Percentiles rank a stretch among this genome's conserved stretches.
phyloP scores from a whole-genome alignment of 768 basidiomycete genomes.

The Serendipita vermifera region DNA sequence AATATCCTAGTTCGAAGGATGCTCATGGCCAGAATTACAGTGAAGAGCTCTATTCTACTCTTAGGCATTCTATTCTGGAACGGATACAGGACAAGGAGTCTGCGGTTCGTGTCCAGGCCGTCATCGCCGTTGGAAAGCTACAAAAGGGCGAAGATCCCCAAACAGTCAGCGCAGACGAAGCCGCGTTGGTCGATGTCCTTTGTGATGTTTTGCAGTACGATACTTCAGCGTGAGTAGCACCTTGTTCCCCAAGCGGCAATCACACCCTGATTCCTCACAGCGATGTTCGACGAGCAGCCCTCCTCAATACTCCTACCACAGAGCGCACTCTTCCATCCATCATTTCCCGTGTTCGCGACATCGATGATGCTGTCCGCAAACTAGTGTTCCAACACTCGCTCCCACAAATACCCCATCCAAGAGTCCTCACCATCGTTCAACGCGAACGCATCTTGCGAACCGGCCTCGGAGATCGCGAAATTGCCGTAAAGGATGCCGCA shows the following conservation, averaged over 20 bases:
- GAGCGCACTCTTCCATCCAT: slow-evolving; percentile 46
- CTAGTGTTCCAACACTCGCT: slow-evolving; percentile 46
- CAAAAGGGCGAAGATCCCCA: slow-evolving; percentile 52
- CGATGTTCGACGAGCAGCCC: slow-evolving; percentile 72
- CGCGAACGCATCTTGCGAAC: slow-evolving; percentile 65
- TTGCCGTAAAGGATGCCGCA: slow-evolving; percentile 56
- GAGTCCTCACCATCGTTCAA: slow-evolving; percentile 52
- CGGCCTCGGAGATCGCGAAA: slow-evolving; percentile 79
- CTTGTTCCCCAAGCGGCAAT: background rate
- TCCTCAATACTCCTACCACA: slow-evolving; percentile 56
- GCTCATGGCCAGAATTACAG: slow-evolving; percentile 29
- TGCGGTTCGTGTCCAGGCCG: slow-evolving; percentile 63
- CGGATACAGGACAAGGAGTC: slow-evolving; percentile 71
- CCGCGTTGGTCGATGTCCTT: slow-evolving; percentile 45
- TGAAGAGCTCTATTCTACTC: slow-evolving; percentile 53
- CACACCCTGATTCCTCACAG: slow-evolving; percentile 27
- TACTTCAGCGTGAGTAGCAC: slow-evolving; percentile 50
- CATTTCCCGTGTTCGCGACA: slow-evolving; percentile 66
- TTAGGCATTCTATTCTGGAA: slow-evolving; percentile 53
- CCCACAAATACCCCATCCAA: slow-evolving; percentile 38
- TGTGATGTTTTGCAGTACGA: slow-evolving; percentile 58
- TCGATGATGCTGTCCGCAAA: slow-evolving; percentile 60
- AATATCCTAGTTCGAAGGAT: background rate
- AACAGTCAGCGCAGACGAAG: slow-evolving; percentile 36
- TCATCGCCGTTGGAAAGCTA: slow-evolving; percentile 65